Evolutionary conservation across 345 rosid species (phyloP).

Genomic region (Eucalyptus leucophloia): DNA sequence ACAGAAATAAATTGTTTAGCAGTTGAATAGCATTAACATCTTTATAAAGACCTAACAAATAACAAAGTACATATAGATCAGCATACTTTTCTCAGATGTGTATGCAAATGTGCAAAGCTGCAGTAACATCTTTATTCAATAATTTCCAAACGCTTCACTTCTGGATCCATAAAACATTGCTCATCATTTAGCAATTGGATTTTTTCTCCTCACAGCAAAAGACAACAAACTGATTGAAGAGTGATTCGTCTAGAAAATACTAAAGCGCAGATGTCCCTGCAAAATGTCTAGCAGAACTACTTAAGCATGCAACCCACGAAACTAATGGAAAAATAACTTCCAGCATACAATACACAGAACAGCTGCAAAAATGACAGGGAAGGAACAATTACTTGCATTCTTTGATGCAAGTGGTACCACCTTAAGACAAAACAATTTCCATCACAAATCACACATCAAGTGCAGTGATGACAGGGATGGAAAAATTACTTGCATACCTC

Average conservation of each 20-base stretch:
- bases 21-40: neutral
- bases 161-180: neutral
- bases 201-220: neutral
- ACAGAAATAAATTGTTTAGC: neutral
- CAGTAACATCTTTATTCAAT: neutral
- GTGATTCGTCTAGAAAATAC: neutral
- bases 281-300: neutral
- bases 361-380: neutral
- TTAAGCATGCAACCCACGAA: neutral
- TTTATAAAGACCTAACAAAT: neutral
- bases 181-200: neutral
- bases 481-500: slow-evolving; percentile 43
- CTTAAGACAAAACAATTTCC: neutral
- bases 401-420: slow-evolving; percentile 7
- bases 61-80: neutral
- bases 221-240: neutral
- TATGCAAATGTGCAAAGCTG: neutral
- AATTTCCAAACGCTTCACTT: neutral
- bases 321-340: neutral
- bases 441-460: neutral
- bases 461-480: neutral
- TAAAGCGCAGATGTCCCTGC: neutral
- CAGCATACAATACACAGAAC: neutral
- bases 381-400: slow-evolving; percentile 10
- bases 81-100: neutral